phyloP scores from a whole-genome alignment of 73 alveolate genomes.

The Halteria grandinella region DNA sequence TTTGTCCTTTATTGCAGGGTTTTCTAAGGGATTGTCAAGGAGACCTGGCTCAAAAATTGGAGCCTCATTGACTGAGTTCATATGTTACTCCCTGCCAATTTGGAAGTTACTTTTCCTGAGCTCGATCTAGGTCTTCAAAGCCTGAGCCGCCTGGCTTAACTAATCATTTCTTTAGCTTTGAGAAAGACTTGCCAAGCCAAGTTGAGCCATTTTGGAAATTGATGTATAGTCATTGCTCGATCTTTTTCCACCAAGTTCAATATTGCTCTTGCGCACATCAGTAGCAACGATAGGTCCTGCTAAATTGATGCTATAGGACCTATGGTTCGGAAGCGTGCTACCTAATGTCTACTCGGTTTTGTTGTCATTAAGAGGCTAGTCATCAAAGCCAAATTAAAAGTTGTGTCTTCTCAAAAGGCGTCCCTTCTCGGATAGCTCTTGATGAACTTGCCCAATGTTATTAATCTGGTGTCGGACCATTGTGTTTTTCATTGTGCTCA shows the following conservation, averaged over 20 bases:
- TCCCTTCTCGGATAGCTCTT: no score
- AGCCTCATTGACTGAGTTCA: no score
- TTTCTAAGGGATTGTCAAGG: slow-evolving; percentile 16
- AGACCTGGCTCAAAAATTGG: slow-evolving; percentile 2
- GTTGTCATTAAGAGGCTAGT: no score
- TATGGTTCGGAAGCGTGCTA: neutral
- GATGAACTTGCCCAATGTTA: no score
- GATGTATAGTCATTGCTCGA: slow-evolving; percentile 4
- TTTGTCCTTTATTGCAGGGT: slow-evolving; percentile 8
- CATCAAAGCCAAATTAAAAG: slow-evolving; percentile 35
- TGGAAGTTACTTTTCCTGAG: slow-evolving; percentile 21
- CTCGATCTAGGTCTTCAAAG: neutral
- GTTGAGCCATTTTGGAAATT: neutral
- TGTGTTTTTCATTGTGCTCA: no score
- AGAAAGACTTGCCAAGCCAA: neutral
- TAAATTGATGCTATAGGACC: slow-evolving; percentile 9
- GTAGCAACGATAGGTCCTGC: neutral
- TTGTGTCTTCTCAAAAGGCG: slow-evolving; percentile 36
- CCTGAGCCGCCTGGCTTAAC: neutral
- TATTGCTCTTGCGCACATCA: slow-evolving; percentile 9
- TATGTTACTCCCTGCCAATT: slow-evolving; percentile 33
- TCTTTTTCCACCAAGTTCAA: slow-evolving; percentile 19
- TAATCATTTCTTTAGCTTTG: neutral
- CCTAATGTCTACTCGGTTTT: neutral
- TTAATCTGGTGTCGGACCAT: no score